phyloP scores from a whole-genome alignment of 805 yeast genomes.

The Candida fluviatilis region DNA sequence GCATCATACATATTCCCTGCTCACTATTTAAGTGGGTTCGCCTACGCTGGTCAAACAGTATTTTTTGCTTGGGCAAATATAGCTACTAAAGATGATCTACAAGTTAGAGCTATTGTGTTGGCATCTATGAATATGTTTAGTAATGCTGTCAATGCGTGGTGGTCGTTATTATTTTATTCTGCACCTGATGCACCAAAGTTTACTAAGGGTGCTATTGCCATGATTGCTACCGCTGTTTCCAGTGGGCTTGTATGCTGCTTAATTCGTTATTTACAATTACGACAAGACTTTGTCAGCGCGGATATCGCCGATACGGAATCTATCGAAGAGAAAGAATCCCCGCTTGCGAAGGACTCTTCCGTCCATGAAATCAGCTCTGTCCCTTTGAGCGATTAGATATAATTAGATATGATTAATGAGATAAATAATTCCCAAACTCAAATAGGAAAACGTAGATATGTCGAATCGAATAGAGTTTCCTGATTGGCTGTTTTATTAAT shows the following conservation, averaged over 20 bases:
- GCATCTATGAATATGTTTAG: slow-evolving; percentile 67
- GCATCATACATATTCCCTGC: slow-evolving; percentile 44
- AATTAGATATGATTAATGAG: too few relatives aligned
- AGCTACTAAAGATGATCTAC: slow-evolving; percentile 53
- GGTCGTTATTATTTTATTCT: slow-evolving; percentile 51
- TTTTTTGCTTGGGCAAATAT: slow-evolving; percentile 64
- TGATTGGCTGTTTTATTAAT: too few relatives aligned
- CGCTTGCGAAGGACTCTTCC: neutral
- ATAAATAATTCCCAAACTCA: too few relatives aligned
- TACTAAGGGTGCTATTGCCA: slow-evolving; percentile 51
- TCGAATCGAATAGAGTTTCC: too few relatives aligned
- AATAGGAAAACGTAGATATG: too few relatives aligned
- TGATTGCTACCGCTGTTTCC: slow-evolving; percentile 47
- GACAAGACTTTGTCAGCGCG: too few relatives aligned
- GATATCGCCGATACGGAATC: neutral
- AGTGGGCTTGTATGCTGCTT: slow-evolving; percentile 36
- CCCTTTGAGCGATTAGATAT: too few relatives aligned
- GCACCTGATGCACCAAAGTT: slow-evolving; percentile 51
- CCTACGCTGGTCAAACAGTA: slow-evolving; percentile 58
- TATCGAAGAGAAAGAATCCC: neutral
- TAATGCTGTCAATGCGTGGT: slow-evolving; percentile 62
- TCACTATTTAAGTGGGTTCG: slow-evolving; percentile 50
- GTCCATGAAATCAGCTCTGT: neutral
- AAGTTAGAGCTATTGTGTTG: slow-evolving; percentile 60
- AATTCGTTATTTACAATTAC: slow-evolving; percentile 42